Evolutionary conservation across 2,329 filamentous ascomycete species (phyloP).

Genomic region (Emergomyces orientalis): DNA sequence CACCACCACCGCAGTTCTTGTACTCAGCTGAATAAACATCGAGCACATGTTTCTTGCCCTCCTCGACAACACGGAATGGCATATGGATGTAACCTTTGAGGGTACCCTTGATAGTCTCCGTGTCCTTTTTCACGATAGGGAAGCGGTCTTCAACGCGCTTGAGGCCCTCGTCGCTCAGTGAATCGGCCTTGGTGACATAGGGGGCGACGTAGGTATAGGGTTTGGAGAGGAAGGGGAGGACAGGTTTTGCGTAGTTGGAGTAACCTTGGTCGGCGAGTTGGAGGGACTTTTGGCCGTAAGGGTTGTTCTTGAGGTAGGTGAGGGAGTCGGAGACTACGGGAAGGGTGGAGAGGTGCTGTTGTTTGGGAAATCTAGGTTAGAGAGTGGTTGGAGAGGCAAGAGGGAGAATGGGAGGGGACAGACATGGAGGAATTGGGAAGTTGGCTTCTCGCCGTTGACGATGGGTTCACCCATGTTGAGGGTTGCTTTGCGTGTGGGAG

Average conservation of each 20-base stretch:
- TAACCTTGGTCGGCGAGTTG: slow-evolving; percentile 66
- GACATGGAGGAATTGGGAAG: slow-evolving; percentile 8
- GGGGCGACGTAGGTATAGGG: slow-evolving; percentile 76
- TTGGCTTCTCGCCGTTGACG: slow-evolving; percentile 6
- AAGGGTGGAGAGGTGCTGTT: slow-evolving; percentile 72
- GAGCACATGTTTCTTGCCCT: slow-evolving; percentile 42
- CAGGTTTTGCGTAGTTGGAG: slow-evolving; percentile 64
- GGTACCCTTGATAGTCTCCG: slow-evolving; percentile 57
- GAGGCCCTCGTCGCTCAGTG: slow-evolving; percentile 61
- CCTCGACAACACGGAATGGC: slow-evolving; percentile 54
- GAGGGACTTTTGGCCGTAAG: slow-evolving; percentile 74
- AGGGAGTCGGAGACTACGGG: slow-evolving; percentile 73
- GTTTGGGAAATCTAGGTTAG: neutral
- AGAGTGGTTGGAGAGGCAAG: neutral
- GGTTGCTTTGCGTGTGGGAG: neutral
- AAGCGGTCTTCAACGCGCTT: slow-evolving; percentile 59
- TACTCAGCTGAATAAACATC: slow-evolving; percentile 37
- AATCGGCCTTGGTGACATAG: slow-evolving; percentile 74
- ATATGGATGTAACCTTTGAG: slow-evolving; percentile 53
- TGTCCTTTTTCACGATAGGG: slow-evolving; percentile 66
- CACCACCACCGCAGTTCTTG: slow-evolving; percentile 39
- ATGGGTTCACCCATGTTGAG: slow-evolving; percentile 6
- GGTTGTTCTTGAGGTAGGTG: slow-evolving; percentile 67
- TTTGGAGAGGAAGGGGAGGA: slow-evolving; percentile 67
- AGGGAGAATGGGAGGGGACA: neutral